Conservation (phyloP, 73 alveolate genomes). For the Paramecium primaurelia region DNA sequence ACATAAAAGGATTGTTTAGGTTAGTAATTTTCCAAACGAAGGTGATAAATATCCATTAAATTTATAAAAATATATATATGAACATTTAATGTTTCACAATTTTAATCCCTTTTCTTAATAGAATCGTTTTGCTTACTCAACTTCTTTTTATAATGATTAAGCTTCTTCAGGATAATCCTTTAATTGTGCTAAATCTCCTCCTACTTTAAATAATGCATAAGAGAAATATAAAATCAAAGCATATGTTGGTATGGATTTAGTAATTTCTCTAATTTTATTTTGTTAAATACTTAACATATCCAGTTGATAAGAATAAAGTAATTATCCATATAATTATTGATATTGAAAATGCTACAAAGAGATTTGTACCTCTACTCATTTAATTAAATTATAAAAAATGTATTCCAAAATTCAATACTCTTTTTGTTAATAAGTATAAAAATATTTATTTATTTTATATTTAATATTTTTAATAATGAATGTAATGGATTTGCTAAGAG, state of each 20-base stretch:
- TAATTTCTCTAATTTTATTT: not conserved
- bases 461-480: not conserved
- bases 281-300: not conserved
- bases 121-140: not conserved
- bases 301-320: not conserved
- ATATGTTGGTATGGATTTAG: conserved; percentile 5
- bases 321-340: not conserved
- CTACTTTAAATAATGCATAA: not conserved
- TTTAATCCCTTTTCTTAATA: not conserved
- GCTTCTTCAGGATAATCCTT: conserved; percentile 36
- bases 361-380: conserved; percentile 1
- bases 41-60: not conserved
- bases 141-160: not conserved
- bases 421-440: not conserved
- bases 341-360: not conserved
- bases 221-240: not conserved
- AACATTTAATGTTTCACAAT: not conserved
- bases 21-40: not conserved
- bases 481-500: not conserved
- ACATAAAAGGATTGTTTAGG: not conserved
- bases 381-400: not conserved
- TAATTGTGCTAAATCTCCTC: not conserved
- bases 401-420: not conserved
- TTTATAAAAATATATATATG: not conserved
- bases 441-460: not conserved